Evolutionary conservation across 495 filamentous ascomycete genomes (phyloP).

Genomic region (Aspergillus campestris): DNA sequence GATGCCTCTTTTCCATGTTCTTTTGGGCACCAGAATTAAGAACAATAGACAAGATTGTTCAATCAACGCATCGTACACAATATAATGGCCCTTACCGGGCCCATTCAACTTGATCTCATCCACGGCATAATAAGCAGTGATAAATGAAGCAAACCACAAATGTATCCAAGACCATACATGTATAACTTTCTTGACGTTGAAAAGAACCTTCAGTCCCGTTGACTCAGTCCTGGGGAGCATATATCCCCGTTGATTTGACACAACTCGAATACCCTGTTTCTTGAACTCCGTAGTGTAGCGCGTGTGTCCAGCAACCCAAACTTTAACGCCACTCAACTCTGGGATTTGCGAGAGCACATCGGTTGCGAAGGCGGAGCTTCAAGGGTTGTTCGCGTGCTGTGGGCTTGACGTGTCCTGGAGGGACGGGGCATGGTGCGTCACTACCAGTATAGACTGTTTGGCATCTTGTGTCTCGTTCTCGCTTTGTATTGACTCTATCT

Average conservation of each 20-base stretch:
- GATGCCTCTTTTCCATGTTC: too few relatives aligned
- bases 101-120: too few relatives aligned
- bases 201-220: conserved; percentile 6
- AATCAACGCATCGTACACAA: too few relatives aligned
- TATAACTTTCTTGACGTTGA: conserved; percentile 18
- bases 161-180: background rate
- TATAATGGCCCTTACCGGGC: too few relatives aligned
- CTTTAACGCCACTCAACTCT: conserved; percentile 17
- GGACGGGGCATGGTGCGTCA: conserved; percentile 48
- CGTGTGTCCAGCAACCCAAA: conserved; percentile 49
- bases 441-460: conserved; percentile 33
- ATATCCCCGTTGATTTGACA: conserved; percentile 50
- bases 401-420: conserved; percentile 33
- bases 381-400: conserved; percentile 30
- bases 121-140: too few relatives aligned
- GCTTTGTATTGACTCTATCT: conserved; percentile 23
- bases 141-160: too few relatives aligned
- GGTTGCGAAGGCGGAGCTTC: conserved; percentile 42
- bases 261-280: conserved; percentile 27
- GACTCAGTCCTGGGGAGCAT: conserved; percentile 20
- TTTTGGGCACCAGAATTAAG: too few relatives aligned
- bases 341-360: conserved; percentile 30
- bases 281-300: conserved; percentile 39
- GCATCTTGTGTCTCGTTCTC: conserved; percentile 9
- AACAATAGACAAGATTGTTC: too few relatives aligned